Evolutionary conservation across 495 filamentous ascomycete species (phyloP).

Genomic region (Rhypophila decipiens): DNA sequence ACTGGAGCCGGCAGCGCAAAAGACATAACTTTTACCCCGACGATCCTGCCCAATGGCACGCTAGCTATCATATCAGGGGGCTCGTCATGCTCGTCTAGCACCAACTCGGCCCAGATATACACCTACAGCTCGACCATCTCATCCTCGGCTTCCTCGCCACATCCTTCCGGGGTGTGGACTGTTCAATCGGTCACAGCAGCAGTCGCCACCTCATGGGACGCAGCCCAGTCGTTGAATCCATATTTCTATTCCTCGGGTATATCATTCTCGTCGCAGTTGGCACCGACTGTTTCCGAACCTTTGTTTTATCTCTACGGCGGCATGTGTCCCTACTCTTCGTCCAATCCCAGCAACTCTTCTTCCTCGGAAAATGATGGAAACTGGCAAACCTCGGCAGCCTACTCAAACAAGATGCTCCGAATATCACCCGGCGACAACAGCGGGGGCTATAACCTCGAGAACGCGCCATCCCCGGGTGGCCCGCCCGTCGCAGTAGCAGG

Average conservation of each 20-base stretch:
- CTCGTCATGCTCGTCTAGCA: constrained; percentile 25
- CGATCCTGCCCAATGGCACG: constrained; percentile 57
- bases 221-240: constrained; percentile 39
- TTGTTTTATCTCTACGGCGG: constrained; percentile 76
- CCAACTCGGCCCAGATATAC: constrained; percentile 26
- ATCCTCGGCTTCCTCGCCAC: constrained; percentile 8
- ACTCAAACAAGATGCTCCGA: constrained; percentile 68
- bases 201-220: constrained; percentile 13
- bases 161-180: constrained; percentile 6
- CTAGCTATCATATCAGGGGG: constrained; percentile 65
- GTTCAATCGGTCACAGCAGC: constrained; percentile 21
- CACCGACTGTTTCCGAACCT: constrained; percentile 38
- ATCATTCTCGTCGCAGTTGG: constrained; percentile 55
- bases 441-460: constrained; percentile 12
- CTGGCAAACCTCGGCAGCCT: constrained; percentile 62
- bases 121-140: constrained; percentile 20
- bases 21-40: constrained; percentile 58
- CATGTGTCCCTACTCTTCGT: constrained; percentile 64
- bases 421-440: constrained; percentile 34
- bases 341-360: constrained; percentile 27
- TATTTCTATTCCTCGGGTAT: constrained; percentile 63
- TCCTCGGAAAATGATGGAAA: too few relatives aligned
- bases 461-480: constrained; percentile 20
- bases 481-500: constrained; percentile 77
- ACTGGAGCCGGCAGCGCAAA: too few relatives aligned